Base-by-base conservation (phyloP, 2,329 filamentous ascomycete genomes). In the Hansfordia pulvinata region DNA sequence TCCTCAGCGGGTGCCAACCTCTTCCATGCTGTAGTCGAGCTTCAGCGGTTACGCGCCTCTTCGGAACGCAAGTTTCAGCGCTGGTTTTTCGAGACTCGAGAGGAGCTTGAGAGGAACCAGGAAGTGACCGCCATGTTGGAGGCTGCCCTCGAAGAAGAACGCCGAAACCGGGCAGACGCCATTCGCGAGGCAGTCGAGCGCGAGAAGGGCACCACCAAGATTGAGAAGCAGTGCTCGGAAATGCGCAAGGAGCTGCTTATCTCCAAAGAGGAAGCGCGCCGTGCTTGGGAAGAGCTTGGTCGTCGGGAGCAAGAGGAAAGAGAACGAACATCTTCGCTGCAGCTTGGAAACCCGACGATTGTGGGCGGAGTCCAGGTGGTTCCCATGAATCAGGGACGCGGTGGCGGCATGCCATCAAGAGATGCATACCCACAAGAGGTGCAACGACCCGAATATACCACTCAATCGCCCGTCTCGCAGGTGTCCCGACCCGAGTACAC, bases 61-160 rank as follows among this genome's bases (percentile, higher is more conserved):
- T 96, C 88, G 0, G 90, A 98, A 53, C 76, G 90, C 36, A 96
- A 96, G 49, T 98, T 98, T 42, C 90, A 98, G 54, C 72, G 90
- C 26, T 98, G 90, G 90, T 96, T 96, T 55, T 93, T 93, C 41
- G 90, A 98, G 49, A 93, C 86, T 6, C 69, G 86, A 27, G 69
- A 77, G 17, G 86, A 96, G 39, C 73, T 93, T 37, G 90, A 96
- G 56, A 75, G 80, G 16, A 69, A 76, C 26, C 78, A 82, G 38
- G 90, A 96, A 52, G 64, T 80, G 19, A 81, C 84, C 30, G 85
- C 74, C 3, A 72, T 86, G 46, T 57, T 93, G n/a, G 77, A 92
- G 43, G 62, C 66, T 18, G 69, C 75, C 20, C 56, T 94, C n/a
- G 67, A 77, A 23, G 65, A 74, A 20, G 86, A 94, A 52, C 69